Percentiles rank a stretch among this genome's conserved stretches.
These are phyloP conservation scores for Yarrowia sp. DNA, from an alignment of 805 yeast species.

Conservation along the genomic window DNA sequence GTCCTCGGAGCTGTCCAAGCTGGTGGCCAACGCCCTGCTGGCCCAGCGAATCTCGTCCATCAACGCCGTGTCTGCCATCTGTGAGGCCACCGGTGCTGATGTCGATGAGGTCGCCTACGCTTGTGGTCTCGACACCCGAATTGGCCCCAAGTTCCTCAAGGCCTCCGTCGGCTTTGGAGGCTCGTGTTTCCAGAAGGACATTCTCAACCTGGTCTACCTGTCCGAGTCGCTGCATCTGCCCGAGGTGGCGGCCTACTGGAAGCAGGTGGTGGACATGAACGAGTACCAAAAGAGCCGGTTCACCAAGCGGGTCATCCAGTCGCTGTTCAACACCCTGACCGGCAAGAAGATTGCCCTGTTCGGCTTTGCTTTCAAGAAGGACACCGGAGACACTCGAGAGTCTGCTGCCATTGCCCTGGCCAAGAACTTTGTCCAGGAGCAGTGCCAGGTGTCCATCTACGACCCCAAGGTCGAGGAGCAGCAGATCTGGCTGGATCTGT, in stretches of 20 bases:
- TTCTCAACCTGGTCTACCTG: conserved; percentile 46
- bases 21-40: conserved; percentile 48
- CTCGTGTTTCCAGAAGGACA: conserved; percentile 49
- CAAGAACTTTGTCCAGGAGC: conserved; percentile 46
- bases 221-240: conserved; percentile 48
- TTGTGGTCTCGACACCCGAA: conserved; percentile 47
- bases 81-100: conserved; percentile 49
- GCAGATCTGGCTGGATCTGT: conserved; percentile 42
- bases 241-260: conserved; percentile 46
- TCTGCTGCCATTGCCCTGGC: conserved; percentile 47
- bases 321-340: conserved; percentile 47
- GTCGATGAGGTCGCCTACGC: conserved; percentile 49
- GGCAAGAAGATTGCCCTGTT: conserved; percentile 47
- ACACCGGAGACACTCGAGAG: conserved; percentile 49
- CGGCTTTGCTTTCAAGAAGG: conserved; percentile 49
- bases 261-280: conserved; percentile 46
- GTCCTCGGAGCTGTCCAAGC: conserved; percentile 49
- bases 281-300: conserved; percentile 48
- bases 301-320: conserved; percentile 45
- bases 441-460: conserved; percentile 46
- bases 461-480: conserved; percentile 49
- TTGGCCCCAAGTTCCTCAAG: conserved; percentile 48
- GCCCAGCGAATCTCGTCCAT: conserved; percentile 49
- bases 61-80: conserved; percentile 48
- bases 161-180: conserved; percentile 49